Evolutionary conservation across 2,329 filamentous ascomycete genomes (phyloP), one percentile per base, ranked within the genome.

Genomic region (Botrytis porri): DNA sequence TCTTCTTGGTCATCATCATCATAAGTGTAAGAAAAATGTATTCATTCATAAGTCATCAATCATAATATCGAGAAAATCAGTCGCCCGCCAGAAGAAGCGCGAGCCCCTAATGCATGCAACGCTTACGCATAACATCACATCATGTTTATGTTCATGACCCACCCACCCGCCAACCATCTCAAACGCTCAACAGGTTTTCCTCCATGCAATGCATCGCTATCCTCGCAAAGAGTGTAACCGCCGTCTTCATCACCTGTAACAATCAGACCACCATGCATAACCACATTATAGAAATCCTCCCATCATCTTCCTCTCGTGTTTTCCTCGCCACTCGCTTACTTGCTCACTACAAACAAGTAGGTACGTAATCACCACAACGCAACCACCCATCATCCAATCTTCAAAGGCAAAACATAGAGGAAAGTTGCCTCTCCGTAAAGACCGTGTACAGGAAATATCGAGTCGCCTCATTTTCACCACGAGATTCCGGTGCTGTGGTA

Each of bases 401-500:
- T 25, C 37, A 29, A 48, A 61, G 29, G 22, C 25, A 22, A 29
- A 41, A 61, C 12, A 57, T 57, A 29, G 16, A 35, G 32, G 18
- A 39, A 62, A 72, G 77, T 70, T 73, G 63, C 75, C 75, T 76
- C 77, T 75, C 76, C 75, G 75, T 77, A 78, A 76, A 70, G 79
- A 80, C 76, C 74, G 79, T 78, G 65, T 57, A 57, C n/a, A n/a
- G 65, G 48, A 70, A 70, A 32, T 29, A 57, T 74, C 75, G 78
- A 80, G 79, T 80, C 77, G 79, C 80, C 80, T 80, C 79, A 70
- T 73, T 75, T 71, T 77, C 72, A 74, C 75, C 76, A 57, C 73
- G 70, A 77, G 77, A 77, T 69, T 43, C 72, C 76, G 79, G 79
- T 80, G 73, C 79, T 80, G 79, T 81, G 61, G 74, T 74, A 73